Evolutionary conservation across 371 early-diverging fungal genomes (phyloP).

Genomic region (Umbelopsis sp.): DNA sequence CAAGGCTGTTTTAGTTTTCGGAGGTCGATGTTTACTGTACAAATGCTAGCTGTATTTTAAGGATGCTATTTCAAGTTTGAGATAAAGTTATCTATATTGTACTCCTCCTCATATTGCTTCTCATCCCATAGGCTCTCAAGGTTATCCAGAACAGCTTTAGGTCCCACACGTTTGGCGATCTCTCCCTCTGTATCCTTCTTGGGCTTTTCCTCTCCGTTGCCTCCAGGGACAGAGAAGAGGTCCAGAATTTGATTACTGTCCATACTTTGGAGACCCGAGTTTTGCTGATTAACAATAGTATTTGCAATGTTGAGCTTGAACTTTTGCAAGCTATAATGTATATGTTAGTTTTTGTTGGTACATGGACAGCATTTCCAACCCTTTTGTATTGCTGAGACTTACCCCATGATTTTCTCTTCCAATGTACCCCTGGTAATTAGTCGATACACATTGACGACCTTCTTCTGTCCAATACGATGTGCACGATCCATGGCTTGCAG

Average conservation of each 20-base stretch:
- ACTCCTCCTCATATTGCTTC: constrained; percentile 92
- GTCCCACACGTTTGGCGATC: constrained; percentile 22
- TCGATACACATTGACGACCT: constrained; percentile 95
- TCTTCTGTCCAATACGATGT: constrained; percentile 97
- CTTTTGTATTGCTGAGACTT: constrained; percentile 17
- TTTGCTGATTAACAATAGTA: constrained; percentile 97
- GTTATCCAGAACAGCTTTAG: constrained; percentile 85
- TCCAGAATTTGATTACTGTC: constrained; percentile 94
- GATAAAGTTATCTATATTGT: constrained; percentile 82
- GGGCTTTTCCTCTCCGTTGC: constrained; percentile 35
- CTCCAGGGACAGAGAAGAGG: constrained; percentile 75
- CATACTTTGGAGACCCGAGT: constrained; percentile 91
- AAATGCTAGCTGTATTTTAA: background rate
- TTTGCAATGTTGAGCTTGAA: constrained; percentile 99
- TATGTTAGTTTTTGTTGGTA: background rate
- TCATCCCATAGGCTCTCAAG: constrained; percentile 93
- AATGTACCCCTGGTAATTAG: constrained; percentile 90
- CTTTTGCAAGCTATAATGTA: constrained; percentile 81
- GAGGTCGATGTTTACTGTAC: background rate
- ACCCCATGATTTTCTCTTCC: constrained; percentile 96
- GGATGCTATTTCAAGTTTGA: constrained; percentile 60
- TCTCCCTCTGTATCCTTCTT: constrained; percentile 39
- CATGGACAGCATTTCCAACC: too few relatives aligned
- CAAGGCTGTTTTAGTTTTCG: too few relatives aligned
- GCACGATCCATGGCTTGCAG: constrained; percentile 98